Base-by-base conservation (phyloP, 345 rosid species). In the Eucalyptus curtisii region DNA sequence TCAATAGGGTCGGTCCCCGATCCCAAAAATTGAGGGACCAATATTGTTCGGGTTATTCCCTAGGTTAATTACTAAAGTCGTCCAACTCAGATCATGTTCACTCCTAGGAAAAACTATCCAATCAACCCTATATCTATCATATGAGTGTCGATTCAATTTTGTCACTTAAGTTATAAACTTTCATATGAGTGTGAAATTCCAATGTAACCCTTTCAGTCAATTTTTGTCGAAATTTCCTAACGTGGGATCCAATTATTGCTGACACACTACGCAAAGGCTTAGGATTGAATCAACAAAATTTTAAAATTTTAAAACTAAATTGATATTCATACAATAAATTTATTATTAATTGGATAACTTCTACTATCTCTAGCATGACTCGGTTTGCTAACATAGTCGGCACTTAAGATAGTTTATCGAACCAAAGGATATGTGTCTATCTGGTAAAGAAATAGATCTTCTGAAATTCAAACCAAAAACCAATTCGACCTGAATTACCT, bases 1-100 rank as follows among this genome's bases (percentile, higher is more conserved):
- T 52, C 1, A 20, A 52, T 52, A 20, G 4, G 10, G 10, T 20
- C 1, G 2, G 10, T 52, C 2, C 24, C 1, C 0, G 3, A 2
- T 52, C 10, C 10, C 10, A 52, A 52, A 52, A 52, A 52, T 52
- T 52, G 25, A 52, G 57, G 10, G 57, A 52, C 10, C 2, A 3
- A 19, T 19, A 52, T 7, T 52, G 24, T 19, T 52, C 5, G 10
- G n/a, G 57, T 52, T 52, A 52, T 19, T 52, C 24, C 55, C 24
- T 19, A 52, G 57, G 57, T 52, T 19, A 52, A 52, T 19, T 19
- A 52, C 4, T 52, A 10, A 52, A 52, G 24, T 52, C 19, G 24
- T 10, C 57, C 24, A 52, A 52, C 57, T 19, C 2, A 52, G 0
- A 52, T 52, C 57, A 52, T 52, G 4, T 52, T 52, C 57, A 52